Evolutionary conservation across 352 stramenopile species (phyloP), one percentile per base, ranked within the genome.

Genomic region (Phytophthora rubi): DNA sequence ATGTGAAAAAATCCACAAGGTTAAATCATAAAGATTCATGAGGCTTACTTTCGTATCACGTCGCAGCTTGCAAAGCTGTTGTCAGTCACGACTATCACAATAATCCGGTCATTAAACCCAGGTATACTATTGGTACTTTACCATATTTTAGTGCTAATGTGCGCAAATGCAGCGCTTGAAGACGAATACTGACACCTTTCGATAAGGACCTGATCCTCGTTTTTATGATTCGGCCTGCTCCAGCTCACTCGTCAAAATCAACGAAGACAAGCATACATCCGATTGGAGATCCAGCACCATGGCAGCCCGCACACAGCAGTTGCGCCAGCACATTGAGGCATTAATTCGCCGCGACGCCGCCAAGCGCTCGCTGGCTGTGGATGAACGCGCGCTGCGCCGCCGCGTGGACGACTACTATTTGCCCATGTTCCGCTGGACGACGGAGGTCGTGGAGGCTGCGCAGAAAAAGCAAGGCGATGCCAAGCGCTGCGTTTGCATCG

Each of bases 371-470:
- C 51, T 60, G 60, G n/a, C 68, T 9, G 62, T 86, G 30, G 73
- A 86, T 18, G 80, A 88, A 23, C 54, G 66, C 8, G 63, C 83
- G 53, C 70, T 85, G 21, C 72, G 76, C 18, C 79, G 76, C 42
- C 81, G 77, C 51, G 81, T 96, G 51, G 78, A 95, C 52, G 73
- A 86, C 26, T 92, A 86, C 66, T 96, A 92, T 64, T 76, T 92
- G 53, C 87, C 89, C 33, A 81, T 96, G 69, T 92, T 92, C 42
- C 68, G 76, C 44, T 96, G 89, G 89, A 85, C 80, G 18, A 73
- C 84, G 23, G 78, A 82, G 57, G 68, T 93, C 12, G 64, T 92
- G 48, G 65, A 85, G 47, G 59, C 69, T 18, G 68, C 61, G 18
- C 76, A 78, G 42, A 75, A 76, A 45, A 66, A 47, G 18, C 67